Conservation (phyloP, 768 basidiomycete species). For the Naganishia randhawae region DNA sequence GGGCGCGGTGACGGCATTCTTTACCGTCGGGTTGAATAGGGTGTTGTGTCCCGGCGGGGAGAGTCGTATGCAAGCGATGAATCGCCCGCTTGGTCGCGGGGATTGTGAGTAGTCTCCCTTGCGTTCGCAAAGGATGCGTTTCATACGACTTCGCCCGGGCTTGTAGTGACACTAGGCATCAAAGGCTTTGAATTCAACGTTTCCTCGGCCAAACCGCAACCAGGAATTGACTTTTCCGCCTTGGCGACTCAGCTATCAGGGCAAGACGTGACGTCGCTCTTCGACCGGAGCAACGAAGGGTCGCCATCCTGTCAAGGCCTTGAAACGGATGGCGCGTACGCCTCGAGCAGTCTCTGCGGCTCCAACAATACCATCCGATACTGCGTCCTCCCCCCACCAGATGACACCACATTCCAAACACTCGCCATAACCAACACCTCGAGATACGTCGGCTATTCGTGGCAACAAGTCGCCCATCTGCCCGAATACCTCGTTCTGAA, state of each 20-base stretch:
- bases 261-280: conserved; percentile 84
- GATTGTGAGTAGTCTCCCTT: neutral
- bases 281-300: conserved; percentile 65
- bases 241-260: conserved; percentile 62
- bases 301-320: conserved; percentile 65
- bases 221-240: conserved; percentile 59
- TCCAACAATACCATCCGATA: conserved; percentile 46
- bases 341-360: conserved; percentile 70
- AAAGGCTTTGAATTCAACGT: conserved; percentile 75
- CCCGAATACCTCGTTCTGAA: conserved; percentile 80
- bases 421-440: conserved; percentile 66
- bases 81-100: conserved; percentile 25
- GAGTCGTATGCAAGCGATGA: conserved; percentile 23
- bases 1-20: conserved; percentile 78
- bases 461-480: conserved; percentile 76
- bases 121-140: neutral
- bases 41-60: conserved; percentile 73
- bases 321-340: conserved; percentile 59
- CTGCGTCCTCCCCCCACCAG: conserved; percentile 67
- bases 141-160: neutral
- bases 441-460: conserved; percentile 77
- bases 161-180: conserved; percentile 67
- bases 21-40: conserved; percentile 88
- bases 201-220: conserved; percentile 58
- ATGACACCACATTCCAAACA: conserved; percentile 59